These are phyloP conservation scores for Fagopyrum homotropicum DNA, from an alignment of 148 eudicot species.

Conservation along the genomic window DNA sequence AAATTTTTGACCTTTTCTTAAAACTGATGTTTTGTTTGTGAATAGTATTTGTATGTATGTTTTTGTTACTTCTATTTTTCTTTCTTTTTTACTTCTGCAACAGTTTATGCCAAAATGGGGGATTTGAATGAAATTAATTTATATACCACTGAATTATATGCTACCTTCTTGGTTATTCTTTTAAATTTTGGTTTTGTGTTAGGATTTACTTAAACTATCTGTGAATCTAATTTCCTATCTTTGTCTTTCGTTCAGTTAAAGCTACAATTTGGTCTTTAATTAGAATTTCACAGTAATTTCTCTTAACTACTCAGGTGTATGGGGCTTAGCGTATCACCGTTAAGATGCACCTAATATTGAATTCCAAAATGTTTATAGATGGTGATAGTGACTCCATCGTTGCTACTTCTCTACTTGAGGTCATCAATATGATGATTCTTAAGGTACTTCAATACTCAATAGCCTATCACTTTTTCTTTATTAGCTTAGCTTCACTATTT, in stretches of 20 bases:
- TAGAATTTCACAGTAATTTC: background rate
- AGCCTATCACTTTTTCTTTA: conserved; percentile 6
- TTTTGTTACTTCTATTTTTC: background rate
- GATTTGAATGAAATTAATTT: background rate
- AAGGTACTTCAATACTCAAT: conserved; percentile 39
- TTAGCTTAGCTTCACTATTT: background rate
- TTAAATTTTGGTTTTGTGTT: background rate
- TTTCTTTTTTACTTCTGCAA: no score
- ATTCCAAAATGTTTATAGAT: conserved; percentile 68
- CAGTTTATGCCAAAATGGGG: no score
- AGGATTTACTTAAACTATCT: background rate
- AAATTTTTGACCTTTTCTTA: background rate
- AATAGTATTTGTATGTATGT: background rate
- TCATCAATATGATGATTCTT: conserved; percentile 89
- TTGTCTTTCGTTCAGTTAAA: background rate
- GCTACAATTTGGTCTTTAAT: background rate
- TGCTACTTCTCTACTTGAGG: conserved; percentile 72
- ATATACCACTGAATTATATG: background rate
- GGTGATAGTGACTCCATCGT: conserved; percentile 69
- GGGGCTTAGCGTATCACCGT: conserved; percentile 94
- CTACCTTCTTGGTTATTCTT: background rate
- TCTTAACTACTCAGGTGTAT: conserved; percentile 48
- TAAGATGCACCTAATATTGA: conserved; percentile 91
- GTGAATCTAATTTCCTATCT: background rate
- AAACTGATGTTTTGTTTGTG: background rate